These are phyloP conservation scores for Fonsecaea pedrosoi DNA, from an alignment of 2,329 filamentous ascomycete species.

Conservation along the genomic window DNA sequence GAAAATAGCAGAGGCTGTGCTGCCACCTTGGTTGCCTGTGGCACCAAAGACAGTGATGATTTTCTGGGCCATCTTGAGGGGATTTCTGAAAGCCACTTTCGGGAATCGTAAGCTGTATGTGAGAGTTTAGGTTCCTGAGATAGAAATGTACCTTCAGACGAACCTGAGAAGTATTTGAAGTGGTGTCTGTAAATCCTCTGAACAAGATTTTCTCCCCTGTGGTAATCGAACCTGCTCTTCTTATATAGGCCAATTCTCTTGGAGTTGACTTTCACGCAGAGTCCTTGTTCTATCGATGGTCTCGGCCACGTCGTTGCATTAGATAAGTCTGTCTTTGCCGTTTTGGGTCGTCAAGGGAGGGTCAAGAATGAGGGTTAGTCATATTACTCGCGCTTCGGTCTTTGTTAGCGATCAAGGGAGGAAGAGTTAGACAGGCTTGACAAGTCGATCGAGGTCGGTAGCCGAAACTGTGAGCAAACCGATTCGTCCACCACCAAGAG, in stretches of 20 bases:
- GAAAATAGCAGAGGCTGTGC: conserved; percentile 56
- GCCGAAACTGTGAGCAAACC: neutral
- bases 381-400: conserved; percentile 33
- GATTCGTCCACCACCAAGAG: neutral
- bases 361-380: conserved; percentile 13
- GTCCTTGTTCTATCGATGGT: neutral
- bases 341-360: conserved; percentile 9
- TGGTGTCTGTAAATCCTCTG: neutral
- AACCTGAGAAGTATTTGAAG: neutral
- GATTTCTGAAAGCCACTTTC: conserved; percentile 21
- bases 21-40: conserved; percentile 61
- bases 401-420: conserved; percentile 1
- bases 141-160: neutral
- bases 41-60: conserved; percentile 59
- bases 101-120: neutral
- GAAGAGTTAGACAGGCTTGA: neutral
- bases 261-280: neutral
- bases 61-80: conserved; percentile 39
- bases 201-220: neutral
- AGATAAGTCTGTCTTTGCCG: conserved; percentile 13
- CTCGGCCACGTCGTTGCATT: neutral
- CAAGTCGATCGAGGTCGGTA: neutral
- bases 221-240: neutral
- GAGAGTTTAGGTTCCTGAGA: neutral
- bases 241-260: neutral